Evolutionary conservation across 345 rosid genomes (phyloP), one percentile per base, ranked within the genome.

Genomic region (Geranium rotundifolium): DNA sequence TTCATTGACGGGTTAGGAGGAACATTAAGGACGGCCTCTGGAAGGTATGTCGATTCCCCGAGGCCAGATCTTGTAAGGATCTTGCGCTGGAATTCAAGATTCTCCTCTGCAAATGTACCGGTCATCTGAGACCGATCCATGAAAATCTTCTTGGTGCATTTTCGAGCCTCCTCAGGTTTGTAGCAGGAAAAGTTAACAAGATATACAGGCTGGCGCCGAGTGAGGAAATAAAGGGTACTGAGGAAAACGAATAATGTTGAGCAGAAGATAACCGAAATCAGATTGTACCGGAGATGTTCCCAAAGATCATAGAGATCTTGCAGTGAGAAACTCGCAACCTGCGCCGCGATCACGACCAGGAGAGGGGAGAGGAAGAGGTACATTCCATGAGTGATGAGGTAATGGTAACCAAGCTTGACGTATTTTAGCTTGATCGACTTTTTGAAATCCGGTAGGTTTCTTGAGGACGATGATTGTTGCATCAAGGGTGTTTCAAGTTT

Each of bases 351-450:
- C 3, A 80, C 31, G 41, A 81, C 85, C 1, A 82, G 80, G 10
- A 75, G 66, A 49, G 84, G 84, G 17, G 81, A 71, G 61, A 85
- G 79, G 69, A 75, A 81, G 55, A 82, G 85, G 71, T 76, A 77
- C 84, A 82, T 77, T 50, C 82, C 81, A 79, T 85, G 87, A 30
- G 85, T 82, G 65, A 85, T 85, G 12, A 85, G 79, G 78, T 79
- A 75, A 66, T 80, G 90, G 60, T 85, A 85, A 63, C 90, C 90
- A 54, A 85, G 87, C 77, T 85, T 85, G 72, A 82, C 85, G 57
- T 85, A 82, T 59, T 80, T 82, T 30, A 85, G 84, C 75, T 85
- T 85, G 17, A 85, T 63, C 1, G 85, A 80, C 65, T 80, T 79
- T 64, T 80, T 83, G 76, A 85, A 85, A 75, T 85, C 90, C 13